These are phyloP conservation scores for Lactuca sativa DNA, from an alignment of 129 eudicot species.

Conservation along the genomic window DNA sequence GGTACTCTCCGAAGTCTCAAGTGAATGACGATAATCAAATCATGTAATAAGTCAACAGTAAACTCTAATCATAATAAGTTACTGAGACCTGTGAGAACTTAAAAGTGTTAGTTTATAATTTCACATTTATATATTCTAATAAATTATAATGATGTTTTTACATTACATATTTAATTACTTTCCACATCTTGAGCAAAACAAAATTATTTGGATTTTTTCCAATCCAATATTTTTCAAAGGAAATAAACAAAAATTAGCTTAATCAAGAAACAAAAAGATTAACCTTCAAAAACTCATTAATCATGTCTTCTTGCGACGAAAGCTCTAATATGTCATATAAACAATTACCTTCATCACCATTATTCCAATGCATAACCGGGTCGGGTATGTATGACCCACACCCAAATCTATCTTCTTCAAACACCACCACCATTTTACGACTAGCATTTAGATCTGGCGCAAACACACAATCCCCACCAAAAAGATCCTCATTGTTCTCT, in stretches of 20 bases:
- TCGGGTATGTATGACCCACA: slow-evolving; percentile 24
- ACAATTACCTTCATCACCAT: slow-evolving; percentile 14
- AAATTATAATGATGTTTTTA: background rate
- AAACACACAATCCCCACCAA: slow-evolving; percentile 34
- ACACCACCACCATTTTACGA: slow-evolving; percentile 21
- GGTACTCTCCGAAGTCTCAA: no score
- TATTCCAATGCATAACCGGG: slow-evolving; percentile 20
- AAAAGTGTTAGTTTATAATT: background rate
- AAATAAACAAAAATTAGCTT: background rate
- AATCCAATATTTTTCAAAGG: slow-evolving; percentile 1
- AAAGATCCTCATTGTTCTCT: slow-evolving; percentile 28
- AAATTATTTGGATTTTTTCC: slow-evolving; percentile 3
- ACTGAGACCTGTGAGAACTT: background rate
- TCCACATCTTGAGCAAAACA: slow-evolving; percentile 3
- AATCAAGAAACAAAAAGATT: slow-evolving; percentile 38
- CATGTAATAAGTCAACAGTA: no score
- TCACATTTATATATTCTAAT: background rate
- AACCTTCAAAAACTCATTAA: slow-evolving; percentile 40
- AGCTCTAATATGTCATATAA: slow-evolving; percentile 35
- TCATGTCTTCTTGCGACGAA: slow-evolving; percentile 51
- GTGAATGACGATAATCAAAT: no score
- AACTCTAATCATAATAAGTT: no score
- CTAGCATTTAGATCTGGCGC: slow-evolving; percentile 37
- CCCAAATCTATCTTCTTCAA: slow-evolving; percentile 30
- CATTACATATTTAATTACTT: background rate